Base-by-base conservation (phyloP, 371 early-diverging fungal species). In the Capillidium heterosporum region DNA sequence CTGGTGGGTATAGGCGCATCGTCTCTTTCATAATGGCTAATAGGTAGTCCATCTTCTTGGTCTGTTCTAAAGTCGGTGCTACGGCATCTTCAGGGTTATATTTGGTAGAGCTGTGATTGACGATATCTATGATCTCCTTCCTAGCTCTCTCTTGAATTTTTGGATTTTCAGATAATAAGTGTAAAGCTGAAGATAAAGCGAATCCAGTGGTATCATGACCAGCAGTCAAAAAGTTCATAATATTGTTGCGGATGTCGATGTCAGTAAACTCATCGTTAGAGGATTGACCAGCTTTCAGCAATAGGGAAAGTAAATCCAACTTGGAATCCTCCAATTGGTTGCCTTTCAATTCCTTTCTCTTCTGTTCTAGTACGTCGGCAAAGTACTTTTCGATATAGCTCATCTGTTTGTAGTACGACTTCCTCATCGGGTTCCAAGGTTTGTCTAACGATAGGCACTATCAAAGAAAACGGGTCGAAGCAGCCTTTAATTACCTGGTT, bases 171-270 rank as follows among this genome's bases (percentile, higher is more conserved):
- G 61, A 59, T n/a, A 68, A 48, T 44, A 32, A 52, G 40, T 62
- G 59, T 23, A 67, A 26, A 29, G 59, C 57, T 26, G 59, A 57
- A n/a, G 62, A 57, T 13, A 71, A 15, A 8, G 65, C 61, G 54
- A 63, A 66, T 31, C 68, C 60, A 28, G 68, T 63, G 1, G 67
- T 68, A 28, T 66, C 68, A 17, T 65, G 64, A 15, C 68, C 66
- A 19, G 56, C 44, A 24, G 44, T 26, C 27, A 56, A 40, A 27
- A 56, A 46, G 15, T n/a, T 31, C 28, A 49, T 49, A 13, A 49
- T 31, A 17, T 49, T 49, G 17, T 49, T 27, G 10, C 42, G 41
- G 1, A 56, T 42, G 2, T 42, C 56, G 24, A 41, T 29, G 17
- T 56, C 47, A 24, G 46, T 31, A 26, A 31, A 32, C 7, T 35